phyloP scores from a whole-genome alignment of 441 rosid genomes.

The Eutrema salsugineum region DNA sequence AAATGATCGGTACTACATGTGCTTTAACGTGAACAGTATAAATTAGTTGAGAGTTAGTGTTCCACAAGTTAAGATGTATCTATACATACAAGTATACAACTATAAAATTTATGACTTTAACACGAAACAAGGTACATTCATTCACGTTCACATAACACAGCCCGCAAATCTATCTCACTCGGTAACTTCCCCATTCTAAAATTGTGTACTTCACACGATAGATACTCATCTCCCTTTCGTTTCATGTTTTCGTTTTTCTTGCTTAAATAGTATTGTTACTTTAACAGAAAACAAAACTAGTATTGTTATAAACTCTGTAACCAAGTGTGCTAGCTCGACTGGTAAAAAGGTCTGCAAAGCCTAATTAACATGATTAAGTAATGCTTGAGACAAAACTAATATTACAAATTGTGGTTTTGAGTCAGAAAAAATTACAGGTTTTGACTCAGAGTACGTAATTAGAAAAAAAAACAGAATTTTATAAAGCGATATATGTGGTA shows the following conservation, averaged over 20 bases:
- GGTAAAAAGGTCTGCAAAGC: too few relatives aligned
- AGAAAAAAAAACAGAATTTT: too few relatives aligned
- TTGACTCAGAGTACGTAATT: too few relatives aligned
- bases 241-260: neutral
- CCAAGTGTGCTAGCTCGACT: too few relatives aligned
- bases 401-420: too few relatives aligned
- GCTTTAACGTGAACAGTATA: conserved; percentile 14
- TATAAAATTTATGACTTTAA: neutral
- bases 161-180: conserved; percentile 8
- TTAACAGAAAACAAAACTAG: too few relatives aligned
- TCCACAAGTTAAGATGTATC: conserved; percentile 7
- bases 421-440: too few relatives aligned
- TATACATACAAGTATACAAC: neutral
- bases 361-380: too few relatives aligned
- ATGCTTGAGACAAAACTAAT: too few relatives aligned
- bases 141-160: neutral
- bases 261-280: neutral
- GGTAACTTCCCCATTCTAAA: neutral
- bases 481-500: neutral
- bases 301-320: too few relatives aligned
- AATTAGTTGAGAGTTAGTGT: conserved; percentile 13
- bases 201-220: neutral
- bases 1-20: conserved; percentile 19
- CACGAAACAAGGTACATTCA: neutral
- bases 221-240: neutral